A percentile compares a stretch with the other conserved stretches of the same genome.
Conservation (phyloP, 1,284 basidiomycete species). For the Ustilago hordei region DNA sequence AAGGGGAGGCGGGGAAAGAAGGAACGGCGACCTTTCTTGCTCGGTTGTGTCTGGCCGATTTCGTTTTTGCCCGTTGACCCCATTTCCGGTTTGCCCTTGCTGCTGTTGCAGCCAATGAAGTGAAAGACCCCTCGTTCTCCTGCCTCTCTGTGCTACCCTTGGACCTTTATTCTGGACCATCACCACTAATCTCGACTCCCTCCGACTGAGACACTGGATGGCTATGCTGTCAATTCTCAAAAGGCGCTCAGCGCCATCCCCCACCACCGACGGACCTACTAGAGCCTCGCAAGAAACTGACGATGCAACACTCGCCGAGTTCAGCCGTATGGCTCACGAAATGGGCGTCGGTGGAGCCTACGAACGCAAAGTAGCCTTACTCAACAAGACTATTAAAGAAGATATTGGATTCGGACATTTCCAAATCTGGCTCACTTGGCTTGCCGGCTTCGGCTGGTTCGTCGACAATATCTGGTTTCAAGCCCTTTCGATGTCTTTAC, state of each 20-base stretch:
- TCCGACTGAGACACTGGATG: neutral
- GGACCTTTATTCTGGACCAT: neutral
- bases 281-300: constrained; percentile 34
- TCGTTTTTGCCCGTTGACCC: neutral
- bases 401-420: constrained; percentile 76
- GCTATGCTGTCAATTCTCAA: constrained; percentile 3
- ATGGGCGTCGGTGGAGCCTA: constrained; percentile 57
- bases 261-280: neutral
- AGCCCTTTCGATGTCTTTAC: constrained; percentile 59
- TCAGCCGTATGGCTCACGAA: constrained; percentile 55
- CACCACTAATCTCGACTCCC: neutral
- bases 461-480: constrained; percentile 70
- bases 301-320: constrained; percentile 36
- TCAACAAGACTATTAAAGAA: constrained; percentile 62
- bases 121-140: neutral
- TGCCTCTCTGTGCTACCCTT: neutral
- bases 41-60: neutral
- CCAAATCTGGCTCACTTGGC: constrained; percentile 75
- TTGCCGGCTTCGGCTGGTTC: constrained; percentile 75
- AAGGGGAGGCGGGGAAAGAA: neutral
- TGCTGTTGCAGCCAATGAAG: neutral
- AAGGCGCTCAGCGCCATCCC: constrained; percentile 11
- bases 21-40: neutral
- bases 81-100: neutral
- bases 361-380: constrained; percentile 60